Evolutionary conservation across 371 early-diverging fungal genomes (phyloP), one percentile per base, ranked within the genome.

Genomic region (Mortierella sp.): DNA sequence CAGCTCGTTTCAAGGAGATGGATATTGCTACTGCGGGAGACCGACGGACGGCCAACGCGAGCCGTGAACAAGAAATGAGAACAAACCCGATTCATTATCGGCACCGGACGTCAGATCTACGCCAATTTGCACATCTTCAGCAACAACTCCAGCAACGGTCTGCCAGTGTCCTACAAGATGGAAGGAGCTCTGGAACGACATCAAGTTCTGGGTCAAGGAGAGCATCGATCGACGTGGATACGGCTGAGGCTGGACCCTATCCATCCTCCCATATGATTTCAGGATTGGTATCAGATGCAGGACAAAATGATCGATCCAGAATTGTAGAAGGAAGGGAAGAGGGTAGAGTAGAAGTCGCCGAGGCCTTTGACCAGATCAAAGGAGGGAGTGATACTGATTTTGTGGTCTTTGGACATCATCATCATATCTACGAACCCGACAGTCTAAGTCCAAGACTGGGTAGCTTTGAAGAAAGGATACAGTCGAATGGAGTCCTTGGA

Each of bases 1-100:
- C 80, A 19, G 73, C 73, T 5, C 66, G 80, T 1, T 79, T 79
- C 60, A 79, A 73, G 52, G 73, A 79, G 57, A 79, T 79, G 80
- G 73, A 73, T 59, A 44, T 70, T 16, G 66, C 72, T 11, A 47
- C 70, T 21, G 61, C 44, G 14, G 80, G 73, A 28, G 66, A 75
- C 23, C 75, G 61, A 26, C 66, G 72, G 7, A 52, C 63, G 6
- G 56, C 61, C 23, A 15, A 55, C 9, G 5, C 48, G 25, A 52
- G 43, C 2, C 70, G 57, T 29, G 61, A 69, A 12, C 80, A 73
- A 26, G 80, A 79, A 30, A 18, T 79, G 56, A 52, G 70, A 1
- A 73, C 70, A 14, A 79, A 73, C 43, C 80, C 80, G 6, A 46
- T 73, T n/a, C 80, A 79, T 51, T 66, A 79, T 14, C 70, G 73